Conservation (phyloP, 768 basidiomycete species). For the Panaeolus cyanescens region DNA sequence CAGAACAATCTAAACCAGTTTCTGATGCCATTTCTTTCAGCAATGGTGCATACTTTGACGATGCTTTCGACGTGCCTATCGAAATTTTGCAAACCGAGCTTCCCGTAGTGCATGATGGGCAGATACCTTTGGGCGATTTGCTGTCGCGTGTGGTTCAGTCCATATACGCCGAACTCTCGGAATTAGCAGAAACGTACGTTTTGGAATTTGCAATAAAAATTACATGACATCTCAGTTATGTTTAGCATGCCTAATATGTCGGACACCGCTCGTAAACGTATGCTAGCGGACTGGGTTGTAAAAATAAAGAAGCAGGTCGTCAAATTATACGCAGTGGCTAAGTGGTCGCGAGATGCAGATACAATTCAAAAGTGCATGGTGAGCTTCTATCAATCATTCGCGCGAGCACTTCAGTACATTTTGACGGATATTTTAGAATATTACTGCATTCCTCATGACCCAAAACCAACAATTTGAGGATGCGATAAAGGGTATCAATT, state of each 20-base stretch:
- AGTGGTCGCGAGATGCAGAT: conserved; percentile 85
- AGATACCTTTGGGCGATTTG: conserved; percentile 71
- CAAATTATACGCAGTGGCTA: conserved; percentile 82
- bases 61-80: conserved; percentile 33
- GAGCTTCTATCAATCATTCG: conserved; percentile 5
- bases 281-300: conserved; percentile 88
- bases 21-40: conserved; percentile 9
- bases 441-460: conserved; percentile 82
- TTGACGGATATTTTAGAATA: conserved; percentile 54
- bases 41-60: conserved; percentile 29
- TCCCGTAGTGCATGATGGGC: conserved; percentile 71
- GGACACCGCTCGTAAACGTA: conserved; percentile 76
- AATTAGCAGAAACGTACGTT: conserved; percentile 84
- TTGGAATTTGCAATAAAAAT: conserved; percentile 2
- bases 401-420: conserved; percentile 5
- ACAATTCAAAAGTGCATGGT: conserved; percentile 90
- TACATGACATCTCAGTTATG: conserved; percentile 8
- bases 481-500: conserved; percentile 60
- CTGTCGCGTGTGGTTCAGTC: conserved; percentile 77
- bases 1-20: not conserved
- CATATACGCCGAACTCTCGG: conserved; percentile 81
- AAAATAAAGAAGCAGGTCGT: conserved; percentile 88
- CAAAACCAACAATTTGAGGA: conserved; percentile 86
- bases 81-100: conserved; percentile 75
- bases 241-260: conserved; percentile 80